Percentiles rank a stretch among this genome's conserved stretches.
Evolutionary conservation across 768 basidiomycete species (phyloP).

Genomic region (Collybia mongolica): DNA sequence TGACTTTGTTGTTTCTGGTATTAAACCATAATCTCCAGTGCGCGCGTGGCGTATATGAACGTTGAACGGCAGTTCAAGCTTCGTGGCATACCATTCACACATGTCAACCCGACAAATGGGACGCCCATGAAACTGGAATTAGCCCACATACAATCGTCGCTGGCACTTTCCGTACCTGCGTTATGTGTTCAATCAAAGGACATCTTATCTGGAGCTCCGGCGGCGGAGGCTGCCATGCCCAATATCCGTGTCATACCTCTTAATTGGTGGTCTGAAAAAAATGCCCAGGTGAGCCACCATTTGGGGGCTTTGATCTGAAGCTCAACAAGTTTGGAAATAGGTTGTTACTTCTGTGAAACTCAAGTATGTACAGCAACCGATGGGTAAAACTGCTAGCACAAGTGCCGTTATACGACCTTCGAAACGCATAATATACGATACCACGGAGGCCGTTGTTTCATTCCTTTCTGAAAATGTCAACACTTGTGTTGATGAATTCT

Average conservation of each 20-base stretch:
- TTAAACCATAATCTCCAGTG: slow-evolving; percentile 42
- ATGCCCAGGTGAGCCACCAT: slow-evolving; percentile 47
- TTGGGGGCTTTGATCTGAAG: not conserved
- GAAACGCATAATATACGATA: slow-evolving; percentile 87
- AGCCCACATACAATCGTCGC: slow-evolving; percentile 64
- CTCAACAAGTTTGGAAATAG: slow-evolving; percentile 26
- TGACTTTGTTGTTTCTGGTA: not conserved
- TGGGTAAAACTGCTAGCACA: slow-evolving; percentile 65
- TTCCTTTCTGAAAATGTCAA: slow-evolving; percentile 87
- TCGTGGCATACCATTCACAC: slow-evolving; percentile 73
- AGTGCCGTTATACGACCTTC: slow-evolving; percentile 77
- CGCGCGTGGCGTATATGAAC: slow-evolving; percentile 86
- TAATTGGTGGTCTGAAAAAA: slow-evolving; percentile 88
- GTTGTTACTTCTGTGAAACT: slow-evolving; percentile 90
- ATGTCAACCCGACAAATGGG: slow-evolving; percentile 60
- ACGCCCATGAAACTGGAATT: slow-evolving; percentile 42
- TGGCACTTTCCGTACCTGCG: slow-evolving; percentile 77
- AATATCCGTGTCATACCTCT: slow-evolving; percentile 87
- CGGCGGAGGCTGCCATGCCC: slow-evolving; percentile 90
- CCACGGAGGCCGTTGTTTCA: slow-evolving; percentile 83
- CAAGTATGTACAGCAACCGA: slow-evolving; percentile 85
- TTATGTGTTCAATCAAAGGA: slow-evolving; percentile 81
- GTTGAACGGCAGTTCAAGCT: slow-evolving; percentile 87
- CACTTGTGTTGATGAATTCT: slow-evolving; percentile 85
- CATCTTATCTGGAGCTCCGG: slow-evolving; percentile 79